Base-by-base conservation (phyloP, 148 eudicot genomes). In the Linanthus parryae region DNA sequence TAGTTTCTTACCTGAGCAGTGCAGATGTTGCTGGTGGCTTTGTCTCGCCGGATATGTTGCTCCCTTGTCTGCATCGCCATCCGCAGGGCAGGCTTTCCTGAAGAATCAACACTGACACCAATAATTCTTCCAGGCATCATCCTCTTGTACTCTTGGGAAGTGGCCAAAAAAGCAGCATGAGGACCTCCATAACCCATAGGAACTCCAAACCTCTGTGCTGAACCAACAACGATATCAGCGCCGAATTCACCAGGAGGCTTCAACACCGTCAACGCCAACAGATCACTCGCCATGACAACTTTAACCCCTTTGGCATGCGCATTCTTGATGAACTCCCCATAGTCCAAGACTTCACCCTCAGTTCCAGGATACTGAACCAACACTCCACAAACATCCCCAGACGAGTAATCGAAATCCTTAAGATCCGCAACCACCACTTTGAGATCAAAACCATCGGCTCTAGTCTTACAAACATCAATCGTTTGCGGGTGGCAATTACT, bases 51-150 rank as follows among this genome's bases (percentile, higher is more conserved):
- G 42, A 86, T 91, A 54, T 91, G 97, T 41, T 91, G 97, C 81
- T 91, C 97, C 75, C 97, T 83, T 2, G 97, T 91, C 76, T 91
- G 97, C 97, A 91, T 91, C 0, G 97, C 97, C 97, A 91, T 83
- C 54, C 97, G 83, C 44, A 91, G 71, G 49, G 89, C 95, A 24
- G 76, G 75, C 73, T 91, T 91, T 7, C 97, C 95, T 3, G 89
- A 67, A 35, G 94, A 73, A 73, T 91, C 97, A 62, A 91, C 86
- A 77, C 95, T 91, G 37, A 86, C 73, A 52, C 97, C 97, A 57
- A 91, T 91, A 54, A 91, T 70, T 61, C 97, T 83, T 58, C 97
- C 97, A 0, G 97, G 97, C 94, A 91, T 91, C 95, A 91, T 64
- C 69, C 97, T 83, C 82, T 91, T 91, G 54, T 91, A 91, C 70